Percentiles rank a stretch among this genome's conserved stretches.
Evolutionary conservation across 1,284 basidiomycete genomes (phyloP).

Genomic region (Jaminaea rosea): DNA sequence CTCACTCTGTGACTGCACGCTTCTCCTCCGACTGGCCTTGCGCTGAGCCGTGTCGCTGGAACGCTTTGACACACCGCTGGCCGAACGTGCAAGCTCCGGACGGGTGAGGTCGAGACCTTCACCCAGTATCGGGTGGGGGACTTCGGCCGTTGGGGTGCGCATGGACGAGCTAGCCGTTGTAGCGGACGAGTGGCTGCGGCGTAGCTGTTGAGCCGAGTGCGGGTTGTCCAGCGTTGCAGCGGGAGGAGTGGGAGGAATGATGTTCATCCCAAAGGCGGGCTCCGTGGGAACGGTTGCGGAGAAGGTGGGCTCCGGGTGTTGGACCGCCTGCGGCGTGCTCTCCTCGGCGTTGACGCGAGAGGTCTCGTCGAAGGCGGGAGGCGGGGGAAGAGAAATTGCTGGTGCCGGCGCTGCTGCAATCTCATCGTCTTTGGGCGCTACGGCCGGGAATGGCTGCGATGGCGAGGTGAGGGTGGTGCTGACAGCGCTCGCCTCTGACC

Average conservation of each 20-base stretch:
- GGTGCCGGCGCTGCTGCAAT: conserved; percentile 8
- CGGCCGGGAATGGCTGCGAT: not conserved
- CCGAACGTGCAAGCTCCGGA: not conserved
- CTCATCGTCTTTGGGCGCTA: not conserved
- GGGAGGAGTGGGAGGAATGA: conserved; percentile 39
- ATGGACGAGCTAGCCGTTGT: no score
- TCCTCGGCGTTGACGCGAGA: not conserved
- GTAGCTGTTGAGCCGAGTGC: no score
- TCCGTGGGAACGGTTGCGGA: conserved; percentile 15
- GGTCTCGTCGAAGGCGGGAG: conserved; percentile 13
- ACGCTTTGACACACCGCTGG: not conserved
- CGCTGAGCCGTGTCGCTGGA: not conserved
- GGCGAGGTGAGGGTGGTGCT: conserved; percentile 19
- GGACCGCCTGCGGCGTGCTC: not conserved
- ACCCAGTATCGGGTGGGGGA: no score
- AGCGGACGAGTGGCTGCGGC: no score
- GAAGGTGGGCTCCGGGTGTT: not conserved
- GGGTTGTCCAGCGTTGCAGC: no score
- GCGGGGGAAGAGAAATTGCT: conserved; percentile 28
- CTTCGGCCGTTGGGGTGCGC: not conserved
- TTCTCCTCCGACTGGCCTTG: not conserved
- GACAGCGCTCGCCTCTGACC: conserved; percentile 10
- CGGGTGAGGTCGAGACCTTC: no score
- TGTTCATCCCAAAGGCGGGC: conserved; percentile 25
- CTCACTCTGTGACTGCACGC: no score